phyloP scores from a whole-genome alignment of 2,329 filamentous ascomycete species.

The Cladophialophora carrionii region DNA sequence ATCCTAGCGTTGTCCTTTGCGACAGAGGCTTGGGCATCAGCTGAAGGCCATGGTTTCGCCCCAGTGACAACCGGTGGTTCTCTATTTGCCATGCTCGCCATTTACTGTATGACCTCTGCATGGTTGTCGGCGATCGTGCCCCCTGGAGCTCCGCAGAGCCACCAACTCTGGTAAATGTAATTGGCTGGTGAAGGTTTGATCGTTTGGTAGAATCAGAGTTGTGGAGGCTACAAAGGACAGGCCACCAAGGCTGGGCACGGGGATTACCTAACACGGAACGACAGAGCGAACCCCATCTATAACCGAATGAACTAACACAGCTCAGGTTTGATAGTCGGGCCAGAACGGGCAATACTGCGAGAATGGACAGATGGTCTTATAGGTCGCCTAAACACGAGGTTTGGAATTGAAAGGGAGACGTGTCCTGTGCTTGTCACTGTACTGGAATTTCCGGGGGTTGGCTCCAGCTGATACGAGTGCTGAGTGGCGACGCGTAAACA shows the following conservation, averaged over 20 bases:
- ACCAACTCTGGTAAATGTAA: neutral
- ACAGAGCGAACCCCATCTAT: neutral
- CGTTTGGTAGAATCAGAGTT: constrained; percentile 6
- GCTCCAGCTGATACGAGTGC: neutral
- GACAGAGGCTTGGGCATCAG: constrained; percentile 4
- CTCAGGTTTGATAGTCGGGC: neutral
- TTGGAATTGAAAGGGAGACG: constrained; percentile 9
- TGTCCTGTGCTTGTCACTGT: neutral
- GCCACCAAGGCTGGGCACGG: too few species aligned
- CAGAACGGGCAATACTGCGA: constrained; percentile 3
- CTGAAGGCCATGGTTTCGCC: constrained; percentile 3
- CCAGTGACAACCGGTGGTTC: neutral
- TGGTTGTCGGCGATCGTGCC: constrained; percentile 4
- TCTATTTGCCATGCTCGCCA: too few species aligned
- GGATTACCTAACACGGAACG: constrained; percentile 5
- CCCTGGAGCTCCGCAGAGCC: constrained; percentile 1
- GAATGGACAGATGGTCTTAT: neutral
- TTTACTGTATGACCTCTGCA: neutral
- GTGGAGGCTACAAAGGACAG: too few species aligned
- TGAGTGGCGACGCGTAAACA: neutral
- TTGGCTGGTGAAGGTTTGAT: neutral
- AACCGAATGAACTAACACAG: neutral
- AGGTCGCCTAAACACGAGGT: neutral
- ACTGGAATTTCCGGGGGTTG: neutral
- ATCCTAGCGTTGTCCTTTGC: neutral